phyloP scores from a whole-genome alignment of 805 yeast genomes.

The Phaffomyces antillensis region DNA sequence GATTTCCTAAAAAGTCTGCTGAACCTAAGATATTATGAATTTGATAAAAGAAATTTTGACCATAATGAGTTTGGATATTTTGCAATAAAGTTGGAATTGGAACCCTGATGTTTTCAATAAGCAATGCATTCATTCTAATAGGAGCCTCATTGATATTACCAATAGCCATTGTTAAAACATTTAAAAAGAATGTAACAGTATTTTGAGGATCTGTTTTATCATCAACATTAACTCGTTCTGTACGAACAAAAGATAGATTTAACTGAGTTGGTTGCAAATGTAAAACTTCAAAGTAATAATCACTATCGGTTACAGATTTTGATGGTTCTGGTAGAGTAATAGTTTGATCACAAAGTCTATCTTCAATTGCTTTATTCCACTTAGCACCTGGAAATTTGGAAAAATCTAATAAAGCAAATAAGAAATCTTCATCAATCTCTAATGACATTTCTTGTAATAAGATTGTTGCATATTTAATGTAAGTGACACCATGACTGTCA shows the following conservation, averaged over 20 bases:
- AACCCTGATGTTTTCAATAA: conserved; percentile 83
- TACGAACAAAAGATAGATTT: conserved; percentile 84
- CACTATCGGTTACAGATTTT: conserved; percentile 47
- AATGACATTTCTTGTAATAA: conserved; percentile 85
- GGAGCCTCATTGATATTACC: conserved; percentile 98
- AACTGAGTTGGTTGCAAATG: conserved; percentile 89
- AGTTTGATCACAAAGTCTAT: conserved; percentile 53
- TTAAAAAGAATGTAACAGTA: conserved; percentile 67
- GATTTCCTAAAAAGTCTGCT: conserved; percentile 94
- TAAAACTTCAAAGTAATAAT: conserved; percentile 85
- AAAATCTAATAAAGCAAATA: conserved; percentile 75
- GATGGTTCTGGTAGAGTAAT: conserved; percentile 68
- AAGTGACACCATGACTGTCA: conserved; percentile 82
- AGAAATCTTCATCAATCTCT: conserved; percentile 90
- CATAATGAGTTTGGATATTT: conserved; percentile 75
- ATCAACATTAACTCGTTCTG: conserved; percentile 66
- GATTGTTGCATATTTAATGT: conserved; percentile 85
- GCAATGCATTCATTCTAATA: conserved; percentile 75
- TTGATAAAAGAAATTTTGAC: conserved; percentile 88
- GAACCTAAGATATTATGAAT: conserved; percentile 90
- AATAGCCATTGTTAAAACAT: conserved; percentile 90
- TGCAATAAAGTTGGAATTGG: conserved; percentile 69
- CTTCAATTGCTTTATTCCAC: conserved; percentile 48
- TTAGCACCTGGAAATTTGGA: conserved; percentile 74
- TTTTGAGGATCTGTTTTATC: conserved; percentile 56